Evolutionary conservation across 495 filamentous ascomycete species (phyloP), one percentile per base, ranked within the genome.

Genomic region (Aspergillus cavernicola): DNA sequence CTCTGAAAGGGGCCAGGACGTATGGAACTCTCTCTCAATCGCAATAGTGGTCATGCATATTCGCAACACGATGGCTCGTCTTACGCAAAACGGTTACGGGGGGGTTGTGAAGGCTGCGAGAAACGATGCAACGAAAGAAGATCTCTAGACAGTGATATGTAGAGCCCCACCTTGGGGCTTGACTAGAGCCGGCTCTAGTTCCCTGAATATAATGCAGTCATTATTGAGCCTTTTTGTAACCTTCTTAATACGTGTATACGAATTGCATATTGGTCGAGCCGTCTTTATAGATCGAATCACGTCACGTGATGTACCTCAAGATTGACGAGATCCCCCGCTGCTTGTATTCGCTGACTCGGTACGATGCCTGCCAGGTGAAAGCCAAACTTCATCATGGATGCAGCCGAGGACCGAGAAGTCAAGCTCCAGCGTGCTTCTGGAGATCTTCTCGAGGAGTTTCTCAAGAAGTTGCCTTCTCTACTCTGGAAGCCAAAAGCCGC

Each of bases 341-440:
- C 11, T 31, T 46, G 46, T 26, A 12, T 37, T 39, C 15, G 32
- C 24, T 28, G 40, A 28, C 40, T 16, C 6, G 10, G 11, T 9
- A 32, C 22, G 32, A 15, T 29, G 19, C 2, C 5, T 29, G 6
- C 41, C 26, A 37, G 22, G 23, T 16, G 35, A 18, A 16, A 6
- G 11, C 38, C 42, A 46, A 29, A n/a, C 15, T 28, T 26, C 50
- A 55, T 62, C 50, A 79, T 79, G 76, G 74, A 79, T 61, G 73
- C 71, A 36, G 65, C 69, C 2, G 79, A 79, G 18, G 88, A 90
- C 37, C 69, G 77, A 47, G 89, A 92, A 56, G 71, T 90, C 41
- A 83, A 86, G 62, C 78, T 95, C 16, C 86, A 90, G 62, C 83
- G 85, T 38, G 75, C 80, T 33, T 88, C 89, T 3, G 70, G 74